Evolutionary conservation across 192 early-diverging fungal genomes (phyloP).

Genomic region (Coemansia sp.): DNA sequence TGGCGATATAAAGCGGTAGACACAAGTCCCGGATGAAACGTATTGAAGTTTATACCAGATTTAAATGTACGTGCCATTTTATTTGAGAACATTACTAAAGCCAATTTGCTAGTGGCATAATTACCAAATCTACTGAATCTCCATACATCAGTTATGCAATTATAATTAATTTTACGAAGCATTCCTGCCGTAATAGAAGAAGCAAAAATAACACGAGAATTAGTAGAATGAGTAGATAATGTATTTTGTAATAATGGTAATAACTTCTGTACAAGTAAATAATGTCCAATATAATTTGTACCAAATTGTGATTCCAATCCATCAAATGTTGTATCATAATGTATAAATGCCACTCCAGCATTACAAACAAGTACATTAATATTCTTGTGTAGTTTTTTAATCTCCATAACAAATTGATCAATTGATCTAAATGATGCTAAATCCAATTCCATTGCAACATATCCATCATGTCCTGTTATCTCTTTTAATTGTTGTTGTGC

Average conservation of each 20-base stretch:
- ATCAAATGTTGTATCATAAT: constrained; percentile 60
- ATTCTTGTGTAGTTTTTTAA: constrained; percentile 14
- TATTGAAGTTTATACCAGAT: constrained; percentile 55
- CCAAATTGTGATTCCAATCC: constrained; percentile 66
- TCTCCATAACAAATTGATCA: constrained; percentile 37
- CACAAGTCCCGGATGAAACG: constrained; percentile 59
- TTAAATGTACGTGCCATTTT: constrained; percentile 54
- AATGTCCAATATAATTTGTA: constrained; percentile 64
- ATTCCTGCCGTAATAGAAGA: constrained; percentile 54
- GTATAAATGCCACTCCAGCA: constrained; percentile 61
- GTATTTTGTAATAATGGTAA: constrained; percentile 45
- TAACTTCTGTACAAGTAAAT: constrained; percentile 49
- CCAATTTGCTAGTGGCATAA: constrained; percentile 61
- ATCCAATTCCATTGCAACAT: constrained; percentile 54
- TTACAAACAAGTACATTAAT: constrained; percentile 56
- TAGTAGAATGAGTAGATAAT: not conserved
- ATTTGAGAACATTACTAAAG: constrained; percentile 54
- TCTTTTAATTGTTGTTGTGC: constrained; percentile 15
- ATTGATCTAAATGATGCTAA: constrained; percentile 56
- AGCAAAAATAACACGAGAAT: constrained; percentile 55
- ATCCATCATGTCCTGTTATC: constrained; percentile 21
- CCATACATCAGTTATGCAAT: constrained; percentile 48
- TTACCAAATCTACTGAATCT: constrained; percentile 56
- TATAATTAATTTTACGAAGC: constrained; percentile 46
- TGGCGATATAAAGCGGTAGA: constrained; percentile 56